These are phyloP conservation scores for Chaetomiaceae sp. DNA, from an alignment of 2,329 filamentous ascomycete genomes.

Conservation along the genomic window DNA sequence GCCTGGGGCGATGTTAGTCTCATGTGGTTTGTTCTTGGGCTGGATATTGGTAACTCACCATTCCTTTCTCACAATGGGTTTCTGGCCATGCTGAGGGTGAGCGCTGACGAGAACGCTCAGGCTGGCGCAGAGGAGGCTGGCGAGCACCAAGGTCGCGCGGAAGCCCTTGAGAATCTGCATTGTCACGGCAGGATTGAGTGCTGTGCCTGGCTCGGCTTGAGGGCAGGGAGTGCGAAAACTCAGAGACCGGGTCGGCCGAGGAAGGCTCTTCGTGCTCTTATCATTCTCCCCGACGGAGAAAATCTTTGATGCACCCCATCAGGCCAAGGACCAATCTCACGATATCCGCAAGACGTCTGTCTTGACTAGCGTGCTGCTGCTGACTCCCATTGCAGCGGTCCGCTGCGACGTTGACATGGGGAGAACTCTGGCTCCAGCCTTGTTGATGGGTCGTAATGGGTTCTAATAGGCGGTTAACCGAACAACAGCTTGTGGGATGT, in stretches of 20 bases:
- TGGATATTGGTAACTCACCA: constrained; percentile 8
- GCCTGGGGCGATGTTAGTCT: constrained; percentile 19
- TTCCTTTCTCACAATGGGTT: constrained; percentile 17
- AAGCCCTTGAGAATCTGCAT: constrained; percentile 6
- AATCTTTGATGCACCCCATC: background rate
- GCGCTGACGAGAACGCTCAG: background rate
- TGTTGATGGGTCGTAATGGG: background rate
- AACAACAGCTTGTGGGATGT: background rate
- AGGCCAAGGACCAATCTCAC: too few species aligned
- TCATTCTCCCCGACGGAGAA: background rate
- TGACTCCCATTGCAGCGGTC: background rate
- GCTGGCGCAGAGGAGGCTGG: background rate
- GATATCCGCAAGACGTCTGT: background rate
- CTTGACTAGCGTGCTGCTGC: background rate
- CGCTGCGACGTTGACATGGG: constrained; percentile 1
- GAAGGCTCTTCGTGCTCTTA: background rate
- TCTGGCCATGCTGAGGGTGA: background rate
- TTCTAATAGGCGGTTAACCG: constrained; percentile 17
- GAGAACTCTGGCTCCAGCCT: background rate
- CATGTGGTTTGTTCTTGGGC: background rate
- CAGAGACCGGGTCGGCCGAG: too few species aligned
- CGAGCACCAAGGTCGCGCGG: background rate
- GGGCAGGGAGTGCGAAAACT: background rate
- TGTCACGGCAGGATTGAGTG: background rate
- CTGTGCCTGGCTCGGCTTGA: background rate